Base-by-base conservation (phyloP, 1,284 basidiomycete species). In the Irpex sp. region DNA sequence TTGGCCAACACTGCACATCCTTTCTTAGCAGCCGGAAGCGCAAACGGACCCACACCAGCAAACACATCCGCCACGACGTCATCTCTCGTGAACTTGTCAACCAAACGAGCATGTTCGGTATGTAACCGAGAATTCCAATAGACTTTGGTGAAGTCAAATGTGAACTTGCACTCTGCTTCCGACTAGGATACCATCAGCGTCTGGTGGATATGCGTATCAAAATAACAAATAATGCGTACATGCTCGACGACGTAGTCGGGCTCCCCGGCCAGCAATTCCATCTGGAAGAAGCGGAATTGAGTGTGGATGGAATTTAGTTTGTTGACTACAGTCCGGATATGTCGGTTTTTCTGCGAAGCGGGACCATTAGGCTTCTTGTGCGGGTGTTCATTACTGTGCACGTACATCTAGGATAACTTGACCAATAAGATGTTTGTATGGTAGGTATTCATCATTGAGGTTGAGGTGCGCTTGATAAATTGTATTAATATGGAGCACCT, bases 111-210 rank as follows among this genome's bases (percentile, higher is more conserved):
- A 69, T 99, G 97, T 71, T 99, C 97, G 1, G 87, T 87, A 65
- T 94, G 91, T 39, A 99, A 76, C 18, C 97, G 86, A 18, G 95
- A 96, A 77, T 99, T 99, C 95, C 96, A 99, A 75, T 99, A 99
- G 2, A 99, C 97, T 68, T 87, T 82, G 8, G 91, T 88, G 71
- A 99, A 99, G 73, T 99, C 96, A 68, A 99, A 98, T 0, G 84
- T 88, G 74, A 98, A 99, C 14, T 77, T 78, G 74, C 95, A 98
- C 66, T 87, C 84, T 6, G 87, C 85, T 77, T 97, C 94, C 65
- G 82, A 82, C 92, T 96, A 28, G 39, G 16, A 42, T 12, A 42
- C 10, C 39, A 42, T 10, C 48, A 57, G 49, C 45, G n/a, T 62
- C 58, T 63, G 58, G 56, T 37, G 51, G 21, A 9, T 18, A 58